Evolutionary conservation across 2,329 filamentous ascomycete species (phyloP).

Genomic region (Xylariaceae sp.): DNA sequence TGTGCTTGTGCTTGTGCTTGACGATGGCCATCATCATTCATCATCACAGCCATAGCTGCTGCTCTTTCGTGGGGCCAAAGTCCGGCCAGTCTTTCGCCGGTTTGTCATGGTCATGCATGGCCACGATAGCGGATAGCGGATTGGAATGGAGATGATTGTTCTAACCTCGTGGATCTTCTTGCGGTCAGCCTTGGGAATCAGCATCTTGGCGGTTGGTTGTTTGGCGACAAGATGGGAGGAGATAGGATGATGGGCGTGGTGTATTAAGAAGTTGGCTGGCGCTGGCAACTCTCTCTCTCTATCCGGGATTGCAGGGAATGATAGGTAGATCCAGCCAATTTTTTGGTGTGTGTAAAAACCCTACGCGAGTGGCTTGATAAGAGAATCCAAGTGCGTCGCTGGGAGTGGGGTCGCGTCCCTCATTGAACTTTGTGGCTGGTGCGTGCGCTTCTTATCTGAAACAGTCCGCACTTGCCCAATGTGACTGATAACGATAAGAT

Average conservation of each 20-base stretch:
- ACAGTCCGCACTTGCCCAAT: no score
- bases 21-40: neutral
- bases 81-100: conserved; percentile 3
- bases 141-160: conserved; percentile 7
- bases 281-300: conserved; percentile 18
- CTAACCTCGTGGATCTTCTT: conserved; percentile 94
- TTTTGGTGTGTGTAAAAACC: conserved; percentile 34
- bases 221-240: conserved; percentile 44
- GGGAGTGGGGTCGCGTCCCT: conserved; percentile 14
- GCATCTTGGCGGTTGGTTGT: conserved; percentile 62
- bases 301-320: conserved; percentile 27
- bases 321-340: conserved; percentile 28
- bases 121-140: neutral
- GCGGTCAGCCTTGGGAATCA: conserved; percentile 99
- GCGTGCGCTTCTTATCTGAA: conserved; percentile 1
- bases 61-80: conserved; percentile 10
- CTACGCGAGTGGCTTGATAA: conserved; percentile 28
- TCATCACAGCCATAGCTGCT: conserved; percentile 6
- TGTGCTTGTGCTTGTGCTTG: neutral
- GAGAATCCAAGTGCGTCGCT: conserved; percentile 17
- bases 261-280: conserved; percentile 23
- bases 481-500: neutral
- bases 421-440: conserved; percentile 20
- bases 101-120: neutral
- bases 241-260: conserved; percentile 34